These are phyloP conservation scores for Wickerhamiella azyma DNA, from an alignment of 805 yeast genomes.

Conservation along the genomic window DNA sequence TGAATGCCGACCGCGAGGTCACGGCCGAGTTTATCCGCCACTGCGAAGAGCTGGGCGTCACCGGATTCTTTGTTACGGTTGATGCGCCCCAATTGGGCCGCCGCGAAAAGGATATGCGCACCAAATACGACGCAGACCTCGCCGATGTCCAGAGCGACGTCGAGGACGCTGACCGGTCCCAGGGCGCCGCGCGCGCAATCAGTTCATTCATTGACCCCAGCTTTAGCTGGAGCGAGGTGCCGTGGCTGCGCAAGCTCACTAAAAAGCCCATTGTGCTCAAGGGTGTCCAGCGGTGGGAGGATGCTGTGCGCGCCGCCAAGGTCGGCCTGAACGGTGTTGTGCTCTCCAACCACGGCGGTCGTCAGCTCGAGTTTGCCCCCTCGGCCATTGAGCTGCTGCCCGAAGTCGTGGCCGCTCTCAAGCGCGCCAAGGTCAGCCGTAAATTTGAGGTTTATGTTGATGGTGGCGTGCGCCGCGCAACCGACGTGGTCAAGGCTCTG, in stretches of 20 bases:
- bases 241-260: slow-evolving; percentile 13
- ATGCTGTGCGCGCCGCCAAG: slow-evolving; percentile 59
- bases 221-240: slow-evolving; percentile 18
- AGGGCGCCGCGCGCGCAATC: slow-evolving; percentile 80
- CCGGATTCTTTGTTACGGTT: slow-evolving; percentile 65
- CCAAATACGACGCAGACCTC: slow-evolving; percentile 42
- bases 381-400: slow-evolving; percentile 59
- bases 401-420: slow-evolving; percentile 43
- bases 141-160: slow-evolving; percentile 33
- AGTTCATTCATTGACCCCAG: slow-evolving; percentile 73
- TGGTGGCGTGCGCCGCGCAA: slow-evolving; percentile 67
- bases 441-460: slow-evolving; percentile 54
- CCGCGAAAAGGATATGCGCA: slow-evolving; percentile 74
- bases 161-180: slow-evolving; percentile 38
- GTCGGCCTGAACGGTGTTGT: slow-evolving; percentile 68
- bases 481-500: slow-evolving; percentile 64
- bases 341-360: slow-evolving; percentile 78
- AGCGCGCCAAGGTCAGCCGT: slow-evolving; percentile 21
- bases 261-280: slow-evolving; percentile 40
- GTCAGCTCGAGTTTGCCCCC: slow-evolving; percentile 74
- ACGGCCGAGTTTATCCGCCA: slow-evolving; percentile 49
- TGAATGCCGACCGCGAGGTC: slow-evolving; percentile 58
- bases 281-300: slow-evolving; percentile 77
- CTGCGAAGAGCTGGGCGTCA: slow-evolving; percentile 61
- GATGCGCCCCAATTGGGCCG: slow-evolving; percentile 90